Percentiles rank a stretch among this genome's conserved stretches.
Evolutionary conservation across 331 rosid genomes (phyloP).

Genomic region (Rhamnella rubrinervis): DNA sequence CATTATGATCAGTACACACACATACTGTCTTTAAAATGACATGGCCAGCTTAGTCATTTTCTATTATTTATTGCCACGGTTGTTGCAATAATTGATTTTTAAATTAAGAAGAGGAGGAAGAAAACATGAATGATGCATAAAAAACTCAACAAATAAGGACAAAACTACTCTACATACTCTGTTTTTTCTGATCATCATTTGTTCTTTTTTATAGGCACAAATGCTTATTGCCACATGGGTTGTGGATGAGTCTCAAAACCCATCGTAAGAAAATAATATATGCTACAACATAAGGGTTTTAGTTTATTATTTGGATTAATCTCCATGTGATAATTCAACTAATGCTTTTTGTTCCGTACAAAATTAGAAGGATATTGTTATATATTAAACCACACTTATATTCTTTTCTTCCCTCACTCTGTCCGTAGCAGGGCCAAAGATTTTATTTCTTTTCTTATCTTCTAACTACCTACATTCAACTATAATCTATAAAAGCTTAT

Average conservation of each 20-base stretch:
- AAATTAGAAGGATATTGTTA: not conserved
- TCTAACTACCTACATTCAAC: too few relatives aligned
- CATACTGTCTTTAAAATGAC: not conserved
- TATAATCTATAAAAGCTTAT: too few relatives aligned
- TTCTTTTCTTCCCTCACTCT: not conserved
- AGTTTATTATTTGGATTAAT: slow-evolving; percentile 17
- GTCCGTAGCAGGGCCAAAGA: too few relatives aligned
- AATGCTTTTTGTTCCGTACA: not conserved
- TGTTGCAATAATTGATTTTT: slow-evolving; percentile 20
- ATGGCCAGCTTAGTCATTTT: slow-evolving; percentile 35
- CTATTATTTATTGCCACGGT: slow-evolving; percentile 35
- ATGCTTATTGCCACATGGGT: slow-evolving; percentile 17
- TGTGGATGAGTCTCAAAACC: slow-evolving; percentile 11
- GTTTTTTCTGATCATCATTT: not conserved
- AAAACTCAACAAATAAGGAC: not conserved
- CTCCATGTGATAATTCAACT: not conserved
- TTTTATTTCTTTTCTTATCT: too few relatives aligned
- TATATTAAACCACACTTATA: not conserved
- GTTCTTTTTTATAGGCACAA: not conserved
- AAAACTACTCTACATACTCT: not conserved
- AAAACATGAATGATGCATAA: not conserved
- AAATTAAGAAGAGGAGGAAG: not conserved
- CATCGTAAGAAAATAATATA: not conserved
- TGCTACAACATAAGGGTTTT: not conserved
- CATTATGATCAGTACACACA: too few relatives aligned